A percentile compares a stretch with the other conserved stretches of the same genome.
Conservation (phyloP, 2,329 filamentous ascomycete genomes). For the Cordyceps javanica region DNA sequence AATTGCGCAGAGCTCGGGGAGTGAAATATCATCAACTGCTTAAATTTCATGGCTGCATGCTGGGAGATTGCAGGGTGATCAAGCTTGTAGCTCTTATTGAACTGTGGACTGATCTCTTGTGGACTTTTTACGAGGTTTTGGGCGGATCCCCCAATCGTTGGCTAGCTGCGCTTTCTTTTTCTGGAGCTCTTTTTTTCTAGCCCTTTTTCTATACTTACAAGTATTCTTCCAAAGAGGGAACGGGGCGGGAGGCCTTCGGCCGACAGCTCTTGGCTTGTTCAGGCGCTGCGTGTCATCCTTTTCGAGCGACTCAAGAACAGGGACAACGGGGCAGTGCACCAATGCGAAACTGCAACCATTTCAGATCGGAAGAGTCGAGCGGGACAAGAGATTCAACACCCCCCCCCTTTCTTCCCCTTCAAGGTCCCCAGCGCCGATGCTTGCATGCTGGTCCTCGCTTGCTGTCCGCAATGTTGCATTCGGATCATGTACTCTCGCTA, state of each 20-base stretch:
- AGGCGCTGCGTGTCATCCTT: not conserved
- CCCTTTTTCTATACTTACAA: too few relatives aligned
- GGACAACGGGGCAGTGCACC: not conserved
- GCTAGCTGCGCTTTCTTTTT: not conserved
- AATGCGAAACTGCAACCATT: not conserved
- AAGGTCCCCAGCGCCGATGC: too few relatives aligned
- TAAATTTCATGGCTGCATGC: slow-evolving; percentile 1
- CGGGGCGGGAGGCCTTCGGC: not conserved
- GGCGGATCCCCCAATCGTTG: not conserved
- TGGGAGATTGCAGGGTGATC: slow-evolving; percentile 9
- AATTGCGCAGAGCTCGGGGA: not conserved
- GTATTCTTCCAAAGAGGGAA: too few relatives aligned
- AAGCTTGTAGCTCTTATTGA: not conserved
- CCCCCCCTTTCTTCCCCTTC: not conserved
- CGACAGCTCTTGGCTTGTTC: not conserved
- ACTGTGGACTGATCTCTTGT: not conserved
- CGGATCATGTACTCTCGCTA: too few relatives aligned
- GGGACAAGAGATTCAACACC: too few relatives aligned
- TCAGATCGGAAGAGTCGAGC: not conserved
- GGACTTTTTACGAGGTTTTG: not conserved
- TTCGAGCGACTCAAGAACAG: not conserved
- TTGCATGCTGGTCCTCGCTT: too few relatives aligned
- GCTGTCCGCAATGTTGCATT: too few relatives aligned
- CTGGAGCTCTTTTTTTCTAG: too few relatives aligned
- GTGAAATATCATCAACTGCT: not conserved